Base-by-base conservation (phyloP, 805 yeast species). In the Candida palmyrensis region DNA sequence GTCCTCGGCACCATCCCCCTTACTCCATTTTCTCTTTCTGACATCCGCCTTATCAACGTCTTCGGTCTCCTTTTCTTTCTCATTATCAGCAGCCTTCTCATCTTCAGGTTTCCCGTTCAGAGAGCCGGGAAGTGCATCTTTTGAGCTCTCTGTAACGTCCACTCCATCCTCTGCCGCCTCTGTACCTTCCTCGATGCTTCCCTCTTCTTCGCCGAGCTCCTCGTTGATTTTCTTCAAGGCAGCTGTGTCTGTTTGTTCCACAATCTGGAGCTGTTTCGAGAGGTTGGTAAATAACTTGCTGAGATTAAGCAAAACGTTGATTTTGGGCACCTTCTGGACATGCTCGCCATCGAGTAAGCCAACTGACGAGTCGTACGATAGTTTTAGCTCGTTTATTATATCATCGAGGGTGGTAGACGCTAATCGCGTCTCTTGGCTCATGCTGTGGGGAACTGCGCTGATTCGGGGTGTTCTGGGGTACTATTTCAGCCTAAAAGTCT, bases 301-400 rank as follows among this genome's bases (percentile, higher is more conserved):
- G 38, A 76, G 48, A 35, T 74, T 73, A 11, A 59, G 50, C 25
- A 77, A 50, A 4, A 66, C 55, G 35, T 66, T 66, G 14, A 62
- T 72, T 14, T 62, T 55, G 5, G 73, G 66, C 2, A 61, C 45
- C 18, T 53, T 56, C 18, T 70, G 57, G 0, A 74, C 62, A 5
- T 67, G 47, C 13, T 75, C 79, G 1, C 89, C 89, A 42, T 71
- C 78, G 16, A 82, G 54, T 33, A 74, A 53, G 1, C 88, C 88
- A 12, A 72, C 61, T 25, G 75, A 72, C 4, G 71, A 60, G 45
- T 80, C 84, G 47, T 75, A 81, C 1, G 73, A 57, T 33, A 82
- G 52, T 29, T 68, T 63, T 24, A 79, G 53, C 41, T 73, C 75
- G 29, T 59, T 58, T 34, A 81, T 57, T 10, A 82, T 70, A 35